Evolutionary conservation across 768 basidiomycete species (phyloP).

Genomic region (Mycena filopes): DNA sequence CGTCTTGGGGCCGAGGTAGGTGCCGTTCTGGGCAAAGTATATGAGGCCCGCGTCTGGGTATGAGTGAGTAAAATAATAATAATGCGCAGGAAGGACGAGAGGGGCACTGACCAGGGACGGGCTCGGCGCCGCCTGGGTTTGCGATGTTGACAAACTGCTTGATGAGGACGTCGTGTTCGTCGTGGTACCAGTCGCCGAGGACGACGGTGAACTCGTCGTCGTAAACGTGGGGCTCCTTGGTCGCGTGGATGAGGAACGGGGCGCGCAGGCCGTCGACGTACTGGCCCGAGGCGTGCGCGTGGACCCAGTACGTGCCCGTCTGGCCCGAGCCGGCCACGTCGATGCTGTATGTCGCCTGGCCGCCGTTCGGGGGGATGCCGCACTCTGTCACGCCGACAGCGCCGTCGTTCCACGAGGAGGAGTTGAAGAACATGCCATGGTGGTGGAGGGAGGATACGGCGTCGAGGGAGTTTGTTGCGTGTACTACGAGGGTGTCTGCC

Average conservation of each 20-base stretch:
- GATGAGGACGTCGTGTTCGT: conserved; percentile 71
- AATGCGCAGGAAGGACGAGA: not conserved
- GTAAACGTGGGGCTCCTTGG: conserved; percentile 74
- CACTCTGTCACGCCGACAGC: conserved; percentile 87
- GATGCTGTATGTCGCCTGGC: conserved; percentile 78
- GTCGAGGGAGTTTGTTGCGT: conserved; percentile 79
- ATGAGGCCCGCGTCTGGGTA: conserved; percentile 85
- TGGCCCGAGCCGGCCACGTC: conserved; percentile 75
- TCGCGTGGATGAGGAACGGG: conserved; percentile 81
- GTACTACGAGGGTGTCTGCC: conserved; percentile 79
- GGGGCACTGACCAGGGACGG: conserved; percentile 73
- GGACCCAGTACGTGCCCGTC: conserved; percentile 86
- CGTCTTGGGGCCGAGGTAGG: conserved; percentile 72
- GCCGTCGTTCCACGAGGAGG: conserved; percentile 89
- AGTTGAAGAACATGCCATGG: conserved; percentile 96
- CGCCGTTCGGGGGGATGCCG: conserved; percentile 82
- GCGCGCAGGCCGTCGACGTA: conserved; percentile 95
- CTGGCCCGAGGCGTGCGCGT: conserved; percentile 65
- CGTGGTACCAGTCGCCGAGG: conserved; percentile 94
- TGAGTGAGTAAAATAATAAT: not conserved
- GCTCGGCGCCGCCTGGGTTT: conserved; percentile 89
- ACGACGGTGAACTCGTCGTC: conserved; percentile 92
- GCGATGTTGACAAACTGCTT: conserved; percentile 73
- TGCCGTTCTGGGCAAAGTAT: conserved; percentile 81
- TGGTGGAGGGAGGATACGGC: conserved; percentile 81